These are phyloP conservation scores for Zymoseptoria pseudotritici DNA, from an alignment of 2,329 filamentous ascomycete species.

Conservation along the genomic window DNA sequence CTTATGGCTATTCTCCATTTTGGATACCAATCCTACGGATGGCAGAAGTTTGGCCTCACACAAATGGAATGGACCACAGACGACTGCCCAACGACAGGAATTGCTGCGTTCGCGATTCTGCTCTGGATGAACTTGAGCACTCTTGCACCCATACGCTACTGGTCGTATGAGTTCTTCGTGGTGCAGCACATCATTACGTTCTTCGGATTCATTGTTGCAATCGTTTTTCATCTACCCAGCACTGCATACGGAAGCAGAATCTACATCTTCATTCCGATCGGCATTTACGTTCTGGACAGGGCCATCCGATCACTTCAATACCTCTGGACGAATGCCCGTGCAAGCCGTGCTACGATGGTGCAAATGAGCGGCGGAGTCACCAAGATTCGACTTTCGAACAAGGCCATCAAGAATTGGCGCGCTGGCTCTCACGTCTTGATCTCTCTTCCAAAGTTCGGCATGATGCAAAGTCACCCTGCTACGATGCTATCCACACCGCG, in stretches of 20 bases:
- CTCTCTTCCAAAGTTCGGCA: constrained; percentile 21
- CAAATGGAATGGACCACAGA: constrained; percentile 21
- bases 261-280: constrained; percentile 24
- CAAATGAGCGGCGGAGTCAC: constrained; percentile 31
- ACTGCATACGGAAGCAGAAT: constrained; percentile 23
- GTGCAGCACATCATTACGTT: constrained; percentile 33
- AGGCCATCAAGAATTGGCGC: constrained; percentile 30
- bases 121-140: constrained; percentile 27
- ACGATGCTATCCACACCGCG: constrained; percentile 23
- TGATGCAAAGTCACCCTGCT: constrained; percentile 23
- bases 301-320: constrained; percentile 23
- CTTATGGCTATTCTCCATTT: constrained; percentile 27
- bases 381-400: constrained; percentile 29
- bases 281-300: constrained; percentile 23
- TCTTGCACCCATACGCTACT: constrained; percentile 18
- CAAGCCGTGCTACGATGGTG: constrained; percentile 19
- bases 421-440: constrained; percentile 25
- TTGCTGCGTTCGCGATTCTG: constrained; percentile 23
- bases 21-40: constrained; percentile 20
- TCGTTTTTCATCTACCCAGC: constrained; percentile 30
- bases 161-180: constrained; percentile 27
- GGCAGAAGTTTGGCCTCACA: constrained; percentile 19
- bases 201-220: constrained; percentile 31
- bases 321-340: constrained; percentile 28
- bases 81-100: constrained; percentile 22